Percentiles rank a stretch among this genome's conserved stretches.
These are phyloP conservation scores for Mucor sp. DNA, from an alignment of 371 early-diverging fungal genomes.

Conservation along the genomic window DNA sequence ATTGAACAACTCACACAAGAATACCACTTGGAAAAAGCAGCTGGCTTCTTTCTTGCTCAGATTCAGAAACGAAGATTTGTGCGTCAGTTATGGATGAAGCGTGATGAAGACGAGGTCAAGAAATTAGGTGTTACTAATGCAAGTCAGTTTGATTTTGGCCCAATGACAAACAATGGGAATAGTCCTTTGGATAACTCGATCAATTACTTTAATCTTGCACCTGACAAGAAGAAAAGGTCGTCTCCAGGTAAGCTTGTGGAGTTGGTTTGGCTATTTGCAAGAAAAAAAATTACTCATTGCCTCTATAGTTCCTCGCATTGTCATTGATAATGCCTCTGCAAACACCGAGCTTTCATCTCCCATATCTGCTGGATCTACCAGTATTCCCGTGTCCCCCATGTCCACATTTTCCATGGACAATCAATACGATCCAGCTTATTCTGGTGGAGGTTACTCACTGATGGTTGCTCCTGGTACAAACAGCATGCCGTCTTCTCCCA, in stretches of 20 bases:
- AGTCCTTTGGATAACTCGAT: slow-evolving; percentile 4
- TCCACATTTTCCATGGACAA: slow-evolving; percentile 31
- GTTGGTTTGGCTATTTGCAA: neutral
- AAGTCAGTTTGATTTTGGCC: slow-evolving; percentile 11
- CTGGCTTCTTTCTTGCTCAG: slow-evolving; percentile 46
- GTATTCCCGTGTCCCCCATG: slow-evolving; percentile 35
- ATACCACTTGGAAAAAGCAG: slow-evolving; percentile 48
- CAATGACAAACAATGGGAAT: neutral
- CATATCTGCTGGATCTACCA: slow-evolving; percentile 4
- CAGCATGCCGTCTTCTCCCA: slow-evolving; percentile 27
- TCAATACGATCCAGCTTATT: slow-evolving; percentile 8
- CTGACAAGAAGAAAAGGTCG: slow-evolving; percentile 8
- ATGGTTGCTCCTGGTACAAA: slow-evolving; percentile 25
- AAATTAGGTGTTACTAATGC: slow-evolving; percentile 27
- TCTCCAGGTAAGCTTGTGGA: slow-evolving; percentile 20
- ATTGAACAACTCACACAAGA: slow-evolving; percentile 41
- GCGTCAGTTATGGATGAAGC: slow-evolving; percentile 44
- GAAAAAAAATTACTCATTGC: too few relatives aligned
- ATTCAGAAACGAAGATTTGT: slow-evolving; percentile 43
- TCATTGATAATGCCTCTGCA: slow-evolving; percentile 33
- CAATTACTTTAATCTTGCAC: slow-evolving; percentile 3
- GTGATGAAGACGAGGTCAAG: slow-evolving; percentile 43
- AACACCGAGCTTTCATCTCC: slow-evolving; percentile 14
- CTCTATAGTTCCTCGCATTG: slow-evolving; percentile 38
- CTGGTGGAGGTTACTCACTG: slow-evolving; percentile 20